These are phyloP conservation scores for Starmerella apis DNA, from an alignment of 805 yeast species.

Conservation along the genomic window DNA sequence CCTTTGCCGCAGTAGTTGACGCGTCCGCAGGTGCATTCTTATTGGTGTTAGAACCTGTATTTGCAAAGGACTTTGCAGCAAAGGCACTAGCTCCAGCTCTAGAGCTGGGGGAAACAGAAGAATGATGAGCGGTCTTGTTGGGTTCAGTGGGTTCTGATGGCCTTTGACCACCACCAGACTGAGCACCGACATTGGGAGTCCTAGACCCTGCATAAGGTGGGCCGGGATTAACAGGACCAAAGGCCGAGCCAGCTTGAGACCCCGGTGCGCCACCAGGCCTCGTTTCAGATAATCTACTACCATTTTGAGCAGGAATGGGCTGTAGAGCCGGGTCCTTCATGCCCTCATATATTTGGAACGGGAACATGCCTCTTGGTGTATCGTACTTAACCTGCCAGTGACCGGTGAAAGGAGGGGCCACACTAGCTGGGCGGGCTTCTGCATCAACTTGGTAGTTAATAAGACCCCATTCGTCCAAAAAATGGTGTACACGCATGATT, in stretches of 20 bases:
- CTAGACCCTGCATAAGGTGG: neutral
- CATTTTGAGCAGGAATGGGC: constrained; percentile 9
- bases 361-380: constrained; percentile 85
- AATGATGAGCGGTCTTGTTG: too few species aligned
- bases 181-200: too few species aligned
- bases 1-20: too few species aligned
- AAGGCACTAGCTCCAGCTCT: too few species aligned
- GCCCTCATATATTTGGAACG: constrained; percentile 72
- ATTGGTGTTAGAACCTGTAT: too few species aligned
- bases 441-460: constrained; percentile 88
- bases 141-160: too few species aligned
- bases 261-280: neutral
- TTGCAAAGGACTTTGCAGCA: too few species aligned
- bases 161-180: too few species aligned
- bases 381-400: constrained; percentile 69
- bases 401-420: constrained; percentile 66
- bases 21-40: too few species aligned
- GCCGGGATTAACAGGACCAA: too few species aligned
- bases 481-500: constrained; percentile 70
- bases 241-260: neutral
- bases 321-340: constrained; percentile 38
- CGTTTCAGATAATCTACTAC: neutral
- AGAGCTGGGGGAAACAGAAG: too few species aligned
- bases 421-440: constrained; percentile 50
- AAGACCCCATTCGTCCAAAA: constrained; percentile 83